These are phyloP conservation scores for Solanum okadae DNA, from an alignment of 257 asterid species.

Conservation along the genomic window DNA sequence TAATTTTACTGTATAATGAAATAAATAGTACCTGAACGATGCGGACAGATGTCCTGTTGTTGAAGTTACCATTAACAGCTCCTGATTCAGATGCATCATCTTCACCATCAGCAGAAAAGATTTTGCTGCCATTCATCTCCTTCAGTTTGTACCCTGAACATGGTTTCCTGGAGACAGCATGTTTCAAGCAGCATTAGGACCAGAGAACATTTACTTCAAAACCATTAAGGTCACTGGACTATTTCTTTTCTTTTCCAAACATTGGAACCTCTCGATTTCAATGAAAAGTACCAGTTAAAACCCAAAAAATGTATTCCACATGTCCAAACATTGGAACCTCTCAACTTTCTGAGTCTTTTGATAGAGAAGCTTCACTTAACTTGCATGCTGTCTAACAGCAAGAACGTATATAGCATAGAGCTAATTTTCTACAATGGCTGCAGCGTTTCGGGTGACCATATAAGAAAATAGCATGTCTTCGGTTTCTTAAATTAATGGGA, in stretches of 20 bases:
- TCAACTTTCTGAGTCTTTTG: not conserved
- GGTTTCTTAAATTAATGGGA: not conserved
- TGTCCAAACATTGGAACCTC: not conserved
- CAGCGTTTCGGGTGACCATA: not conserved
- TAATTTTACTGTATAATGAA: not conserved
- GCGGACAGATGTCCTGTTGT: conserved; percentile 77
- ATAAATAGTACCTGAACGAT: conserved; percentile 66
- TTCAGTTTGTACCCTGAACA: conserved; percentile 77
- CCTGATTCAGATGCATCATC: conserved; percentile 48
- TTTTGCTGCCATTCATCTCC: conserved; percentile 90
- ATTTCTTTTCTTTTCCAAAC: not conserved
- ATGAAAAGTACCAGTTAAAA: not conserved
- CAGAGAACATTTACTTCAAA: not conserved
- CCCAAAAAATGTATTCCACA: not conserved
- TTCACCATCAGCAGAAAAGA: conserved; percentile 49
- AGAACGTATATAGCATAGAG: not conserved
- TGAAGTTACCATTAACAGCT: conserved; percentile 29
- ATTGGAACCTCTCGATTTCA: not conserved
- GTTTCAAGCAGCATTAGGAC: not conserved
- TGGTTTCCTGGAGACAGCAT: conserved; percentile 57
- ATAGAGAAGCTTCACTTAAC: not conserved
- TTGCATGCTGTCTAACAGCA: not conserved
- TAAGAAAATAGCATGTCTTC: not conserved
- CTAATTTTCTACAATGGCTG: not conserved
- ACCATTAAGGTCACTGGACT: not conserved